These are phyloP conservation scores for Fusarium mangiferae DNA, from an alignment of 2,329 filamentous ascomycete species.

Conservation along the genomic window DNA sequence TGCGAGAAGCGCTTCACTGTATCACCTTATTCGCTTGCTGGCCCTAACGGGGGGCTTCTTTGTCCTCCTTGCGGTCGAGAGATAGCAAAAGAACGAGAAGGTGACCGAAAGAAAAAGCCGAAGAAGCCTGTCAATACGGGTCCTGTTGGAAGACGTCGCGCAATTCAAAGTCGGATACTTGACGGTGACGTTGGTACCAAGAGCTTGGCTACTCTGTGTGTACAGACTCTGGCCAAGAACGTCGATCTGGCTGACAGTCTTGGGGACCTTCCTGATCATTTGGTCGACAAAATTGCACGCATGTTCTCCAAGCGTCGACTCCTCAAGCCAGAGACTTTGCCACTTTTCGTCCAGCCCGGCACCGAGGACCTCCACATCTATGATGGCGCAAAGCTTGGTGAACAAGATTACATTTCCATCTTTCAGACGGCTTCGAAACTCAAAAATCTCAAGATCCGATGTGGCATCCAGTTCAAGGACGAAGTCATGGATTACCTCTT, in stretches of 20 bases:
- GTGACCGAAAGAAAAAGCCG: slow-evolving; percentile 52
- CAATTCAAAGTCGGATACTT: slow-evolving; percentile 83
- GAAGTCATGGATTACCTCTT: slow-evolving; percentile 83
- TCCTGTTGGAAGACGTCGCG: slow-evolving; percentile 73
- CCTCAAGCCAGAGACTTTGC: slow-evolving; percentile 63
- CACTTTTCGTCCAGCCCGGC: slow-evolving; percentile 65
- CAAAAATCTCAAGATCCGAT: slow-evolving; percentile 78
- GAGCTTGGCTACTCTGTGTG: slow-evolving; percentile 71
- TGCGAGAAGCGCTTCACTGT: slow-evolving; percentile 93
- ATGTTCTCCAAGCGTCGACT: slow-evolving; percentile 70
- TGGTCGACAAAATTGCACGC: slow-evolving; percentile 69
- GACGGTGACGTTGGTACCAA: slow-evolving; percentile 80
- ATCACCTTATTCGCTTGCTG: slow-evolving; percentile 85
- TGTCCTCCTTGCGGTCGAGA: slow-evolving; percentile 85
- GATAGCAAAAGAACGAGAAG: slow-evolving; percentile 69
- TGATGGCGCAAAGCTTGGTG: slow-evolving; percentile 71
- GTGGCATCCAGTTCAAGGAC: slow-evolving; percentile 93
- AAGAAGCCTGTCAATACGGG: slow-evolving; percentile 61
- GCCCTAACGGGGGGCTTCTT: slow-evolving; percentile 85
- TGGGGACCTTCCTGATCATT: slow-evolving; percentile 65
- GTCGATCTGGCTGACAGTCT: slow-evolving; percentile 70
- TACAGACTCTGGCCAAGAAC: slow-evolving; percentile 71
- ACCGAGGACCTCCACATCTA: slow-evolving; percentile 65
- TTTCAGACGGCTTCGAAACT: slow-evolving; percentile 79
- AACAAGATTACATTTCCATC: slow-evolving; percentile 82